Conservation (phyloP, 768 basidiomycete species). For the Plicaturopsis crispa region DNA sequence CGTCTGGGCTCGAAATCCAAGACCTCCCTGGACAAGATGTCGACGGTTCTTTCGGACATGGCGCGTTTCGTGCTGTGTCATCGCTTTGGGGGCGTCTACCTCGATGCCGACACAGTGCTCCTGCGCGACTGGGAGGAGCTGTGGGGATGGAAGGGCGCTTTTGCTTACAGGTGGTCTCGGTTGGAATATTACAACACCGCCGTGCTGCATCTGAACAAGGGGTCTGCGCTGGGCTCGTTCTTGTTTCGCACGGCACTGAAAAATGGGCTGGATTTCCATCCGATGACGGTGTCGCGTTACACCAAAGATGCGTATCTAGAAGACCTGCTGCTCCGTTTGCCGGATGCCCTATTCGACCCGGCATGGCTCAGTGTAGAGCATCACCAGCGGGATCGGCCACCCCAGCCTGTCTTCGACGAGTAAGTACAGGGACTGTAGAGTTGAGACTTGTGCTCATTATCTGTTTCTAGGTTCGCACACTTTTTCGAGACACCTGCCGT, state of each 20-base stretch:
- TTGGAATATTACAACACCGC: constrained; percentile 94
- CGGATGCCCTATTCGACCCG: constrained; percentile 94
- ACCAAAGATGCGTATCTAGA: constrained; percentile 85
- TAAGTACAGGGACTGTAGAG: constrained; percentile 22
- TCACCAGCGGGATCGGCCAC: constrained; percentile 87
- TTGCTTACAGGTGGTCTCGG: constrained; percentile 94
- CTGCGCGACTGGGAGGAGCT: constrained; percentile 98
- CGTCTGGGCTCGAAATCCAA: constrained; percentile 86
- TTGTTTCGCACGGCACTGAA: constrained; percentile 91
- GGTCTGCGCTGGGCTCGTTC: constrained; percentile 86
- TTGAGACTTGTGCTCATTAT: background rate
- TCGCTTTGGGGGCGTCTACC: constrained; percentile 92
- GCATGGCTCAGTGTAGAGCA: constrained; percentile 94
- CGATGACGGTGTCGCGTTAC: constrained; percentile 90
- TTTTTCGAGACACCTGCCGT: constrained; percentile 79
- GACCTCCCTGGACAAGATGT: constrained; percentile 81
- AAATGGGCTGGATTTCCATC: constrained; percentile 94
- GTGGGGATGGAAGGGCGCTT: constrained; percentile 95
- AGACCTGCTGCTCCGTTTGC: constrained; percentile 75
- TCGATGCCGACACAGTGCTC: constrained; percentile 95
- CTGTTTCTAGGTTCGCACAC: constrained; percentile 60
- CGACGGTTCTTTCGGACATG: constrained; percentile 94
- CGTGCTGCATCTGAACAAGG: constrained; percentile 88
- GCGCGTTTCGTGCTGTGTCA: constrained; percentile 96
- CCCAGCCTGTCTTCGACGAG: constrained; percentile 91